Base-by-base conservation (phyloP, 169 alveolate genomes). In the Plasmodium chabaudi region DNA sequence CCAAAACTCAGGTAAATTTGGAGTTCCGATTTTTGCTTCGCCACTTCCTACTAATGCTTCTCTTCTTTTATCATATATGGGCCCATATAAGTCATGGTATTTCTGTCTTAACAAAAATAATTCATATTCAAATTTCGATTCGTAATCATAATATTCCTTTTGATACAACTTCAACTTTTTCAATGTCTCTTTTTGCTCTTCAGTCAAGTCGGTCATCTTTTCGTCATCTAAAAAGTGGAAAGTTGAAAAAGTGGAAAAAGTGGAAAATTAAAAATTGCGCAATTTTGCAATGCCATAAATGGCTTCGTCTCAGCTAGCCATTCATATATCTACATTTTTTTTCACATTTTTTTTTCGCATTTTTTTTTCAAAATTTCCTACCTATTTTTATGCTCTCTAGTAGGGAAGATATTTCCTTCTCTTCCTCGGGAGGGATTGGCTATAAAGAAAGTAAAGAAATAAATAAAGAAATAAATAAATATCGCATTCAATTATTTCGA, bases 1-100 rank as follows among this genome's bases (percentile, higher is more conserved):
- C 96, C 96, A 94, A 88, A 94, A 94, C 59, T 86, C 93, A n/a
- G 96, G 96, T 23, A 94, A 72, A 42, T 93, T 67, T 56, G 91
- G 89, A 9, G 90, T 69, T 25, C 86, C 75, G 9, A 64, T 87
- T 9, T 63, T 74, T 51, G 87, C 63, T 23, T 72, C 88, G 6
- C 87, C 88, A 39, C 47, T 72, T 34, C 88, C 87, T 69, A 87
- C 92, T 47, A 87, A 87, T 4, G 88, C 88, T 87, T 72, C 92
- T 56, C 82, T 87, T 68, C 87, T 73, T 39, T 87, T 89, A 15
- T 94, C 95, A 82, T 92, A 94, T 64, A 94, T 57, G 2, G 96
- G 96, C 23, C 88, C 93, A 73, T 88, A 94, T 74, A 94, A 87
- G 19, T 57, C 79, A 68, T 94, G 95, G 75, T 94, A 94, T 86